Base-by-base conservation (phyloP, 108 stramenopile species). In the Discostella stelligeroides region DNA sequence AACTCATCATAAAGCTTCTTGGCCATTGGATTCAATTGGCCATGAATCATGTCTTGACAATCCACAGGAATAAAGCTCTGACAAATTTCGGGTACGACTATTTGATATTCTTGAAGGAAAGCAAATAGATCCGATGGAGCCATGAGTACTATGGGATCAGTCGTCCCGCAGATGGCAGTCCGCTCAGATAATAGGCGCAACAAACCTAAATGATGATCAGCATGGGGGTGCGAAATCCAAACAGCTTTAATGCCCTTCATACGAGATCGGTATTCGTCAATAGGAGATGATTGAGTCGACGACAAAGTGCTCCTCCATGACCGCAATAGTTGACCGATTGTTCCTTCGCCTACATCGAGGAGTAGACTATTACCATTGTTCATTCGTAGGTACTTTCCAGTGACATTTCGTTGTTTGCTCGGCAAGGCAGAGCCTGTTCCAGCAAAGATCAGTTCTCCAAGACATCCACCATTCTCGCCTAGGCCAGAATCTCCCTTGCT, bases 401-500 rank as follows among this genome's bases (percentile, higher is more conserved):
- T 94, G 55, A 98, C 97, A 84, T 98, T 98, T 27, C 98, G 85
- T 68, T 98, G 91, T 73, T 99, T 99, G 70, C 97, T 97, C 13
- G 98, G 98, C 1, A 98, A 75, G 17, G 98, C 98, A 15, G 92
- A 95, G 0, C 97, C 97, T 6, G 98, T 99, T n/a, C 98, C 98
- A 8, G 97, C 88, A 51, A 99, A 97, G 14, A 88, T 83, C 20
- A 98, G 39, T 58, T 91, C 87, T 2, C 82, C 88, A 50, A 56
- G 30, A 46, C 49, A 18, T 25, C 38, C 18, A 7, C 15, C 48
- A 55, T 12, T 14, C 11, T 30, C 58, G 29, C 13, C 50, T 34
- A 24, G 34, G n/a, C 60, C 65, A 23, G 23, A 25, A 29, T 63
- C 38, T 21, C 47, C 12, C 4, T 0, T 21, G 42, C 50, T 51